Evolutionary conservation across 1,284 basidiomycete species (phyloP).

Genomic region (Leccinum fuscescens): DNA sequence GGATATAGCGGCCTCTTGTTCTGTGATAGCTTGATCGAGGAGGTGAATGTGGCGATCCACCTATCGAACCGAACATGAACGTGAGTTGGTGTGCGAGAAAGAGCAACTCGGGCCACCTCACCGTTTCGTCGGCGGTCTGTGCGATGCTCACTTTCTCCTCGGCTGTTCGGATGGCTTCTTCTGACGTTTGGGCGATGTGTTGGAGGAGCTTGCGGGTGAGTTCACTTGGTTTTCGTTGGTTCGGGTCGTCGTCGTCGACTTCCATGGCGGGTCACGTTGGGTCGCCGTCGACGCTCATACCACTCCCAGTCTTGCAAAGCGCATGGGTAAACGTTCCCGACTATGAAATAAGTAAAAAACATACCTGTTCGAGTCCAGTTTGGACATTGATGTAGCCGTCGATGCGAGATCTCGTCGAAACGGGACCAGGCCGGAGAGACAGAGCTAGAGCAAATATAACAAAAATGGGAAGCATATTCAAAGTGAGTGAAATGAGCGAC

Average conservation of each 20-base stretch:
- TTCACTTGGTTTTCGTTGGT: constrained; percentile 18
- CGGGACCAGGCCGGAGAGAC: constrained; percentile 18
- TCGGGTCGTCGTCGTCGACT: not conserved
- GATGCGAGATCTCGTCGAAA: not conserved
- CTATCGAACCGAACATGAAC: constrained; percentile 31
- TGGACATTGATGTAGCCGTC: constrained; percentile 5
- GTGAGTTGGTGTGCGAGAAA: not conserved
- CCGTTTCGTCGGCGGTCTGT: constrained; percentile 64
- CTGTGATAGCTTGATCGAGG: constrained; percentile 70
- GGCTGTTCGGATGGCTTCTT: constrained; percentile 60
- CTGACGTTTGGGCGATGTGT: constrained; percentile 55
- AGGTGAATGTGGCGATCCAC: constrained; percentile 71
- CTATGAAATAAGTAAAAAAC: constrained; percentile 66
- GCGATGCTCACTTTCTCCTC: constrained; percentile 76
- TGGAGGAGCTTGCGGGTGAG: constrained; percentile 52
- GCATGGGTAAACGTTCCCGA: constrained; percentile 68
- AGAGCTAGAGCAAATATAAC: constrained; percentile 14
- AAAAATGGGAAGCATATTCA: constrained; percentile 15
- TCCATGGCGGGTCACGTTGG: not conserved
- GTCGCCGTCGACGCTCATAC: not conserved
- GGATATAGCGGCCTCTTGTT: constrained; percentile 62
- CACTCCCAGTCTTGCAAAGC: constrained; percentile 51
- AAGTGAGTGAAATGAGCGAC: constrained; percentile 20
- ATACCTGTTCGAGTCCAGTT: constrained; percentile 41
- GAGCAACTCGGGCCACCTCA: constrained; percentile 33